Evolutionary conservation across 169 alveolate genomes (phyloP), one percentile per base, ranked within the genome.

Genomic region (Plasmodium blacklocki): DNA sequence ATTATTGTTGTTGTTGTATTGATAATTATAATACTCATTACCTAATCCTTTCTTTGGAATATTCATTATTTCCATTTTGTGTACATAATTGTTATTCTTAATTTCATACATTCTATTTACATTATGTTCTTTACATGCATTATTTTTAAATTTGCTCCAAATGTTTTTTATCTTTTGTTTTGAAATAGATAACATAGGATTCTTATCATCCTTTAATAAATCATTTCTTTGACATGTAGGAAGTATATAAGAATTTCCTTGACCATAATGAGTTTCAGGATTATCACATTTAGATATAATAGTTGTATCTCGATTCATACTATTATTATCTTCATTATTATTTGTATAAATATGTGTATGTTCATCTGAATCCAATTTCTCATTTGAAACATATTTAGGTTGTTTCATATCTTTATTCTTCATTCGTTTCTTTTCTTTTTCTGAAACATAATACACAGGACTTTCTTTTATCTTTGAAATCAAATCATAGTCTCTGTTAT

Each of bases 91-190:
- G 39, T 3, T 76, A 3, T 78, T 52, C 43, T 78, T 73, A 66
- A 15, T 67, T 1, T 78, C 89, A 58, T 39, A 29, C n/a, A 76
- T 66, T 14, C 78, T 43, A 23, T 32, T 39, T 1, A 50, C n/a
- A 26, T 45, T 78, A 26, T 78, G 89, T 32, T 78, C 89, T 18
- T 78, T 78, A 19, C 78, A 18, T 3, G 89, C n/a, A 23, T 23
- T 23, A 14, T 59, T 45, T 71, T 78, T 78, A 78, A 78, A 78
- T 45, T 78, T 78, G 43, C 67, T 78, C 89, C 89, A 78, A 3
- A 78, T 78, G 18, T 78, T 78, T 47, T 78, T 78, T 52, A 78
- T 78, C 18, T 78, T 78, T 43, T 78, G 89, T 71, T 78, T 78
- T 23, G 89, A 78, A 18, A 66, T 66, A 62, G 67, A 59, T 23